Conservation (phyloP, 768 basidiomycete species). For the Leccinum arenicola region DNA sequence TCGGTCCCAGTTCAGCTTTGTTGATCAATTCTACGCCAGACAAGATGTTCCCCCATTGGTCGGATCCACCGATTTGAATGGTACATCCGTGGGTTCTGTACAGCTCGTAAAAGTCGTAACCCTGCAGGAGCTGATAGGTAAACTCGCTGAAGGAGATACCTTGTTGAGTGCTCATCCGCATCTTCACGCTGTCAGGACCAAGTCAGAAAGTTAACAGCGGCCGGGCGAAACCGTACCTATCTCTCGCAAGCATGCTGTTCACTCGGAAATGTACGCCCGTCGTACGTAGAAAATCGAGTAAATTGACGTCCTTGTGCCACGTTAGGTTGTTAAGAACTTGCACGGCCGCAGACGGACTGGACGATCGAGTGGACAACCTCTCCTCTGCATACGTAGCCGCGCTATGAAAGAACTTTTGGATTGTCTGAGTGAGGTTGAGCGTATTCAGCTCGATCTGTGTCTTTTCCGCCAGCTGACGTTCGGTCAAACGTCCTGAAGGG, state of each 20-base stretch:
- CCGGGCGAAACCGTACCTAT: constrained; percentile 57
- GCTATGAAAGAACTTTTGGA: constrained; percentile 70
- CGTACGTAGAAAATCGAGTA: constrained; percentile 81
- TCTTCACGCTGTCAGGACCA: constrained; percentile 60
- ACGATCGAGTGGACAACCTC: constrained; percentile 18
- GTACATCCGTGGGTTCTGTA: constrained; percentile 63
- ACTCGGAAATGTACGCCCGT: constrained; percentile 82
- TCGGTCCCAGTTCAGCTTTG: constrained; percentile 31
- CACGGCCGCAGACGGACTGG: constrained; percentile 20
- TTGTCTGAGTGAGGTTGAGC: constrained; percentile 53
- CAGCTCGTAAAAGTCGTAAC: constrained; percentile 88
- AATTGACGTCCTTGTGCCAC: constrained; percentile 72
- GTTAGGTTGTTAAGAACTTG: constrained; percentile 64
- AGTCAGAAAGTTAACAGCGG: constrained; percentile 6
- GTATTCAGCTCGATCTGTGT: constrained; percentile 67
- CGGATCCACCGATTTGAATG: constrained; percentile 93
- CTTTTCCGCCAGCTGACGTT: constrained; percentile 67
- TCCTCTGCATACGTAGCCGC: constrained; percentile 60
- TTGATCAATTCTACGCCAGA: constrained; percentile 91
- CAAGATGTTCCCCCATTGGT: constrained; percentile 98
- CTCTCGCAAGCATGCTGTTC: constrained; percentile 85
- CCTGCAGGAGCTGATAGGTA: constrained; percentile 95
- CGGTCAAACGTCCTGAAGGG: constrained; percentile 84
- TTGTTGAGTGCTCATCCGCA: constrained; percentile 71
- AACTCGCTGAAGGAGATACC: constrained; percentile 99